Percentiles rank a stretch among this genome's conserved stretches.
Evolutionary conservation across 805 yeast genomes (phyloP).

Genomic region (Candida orba): DNA sequence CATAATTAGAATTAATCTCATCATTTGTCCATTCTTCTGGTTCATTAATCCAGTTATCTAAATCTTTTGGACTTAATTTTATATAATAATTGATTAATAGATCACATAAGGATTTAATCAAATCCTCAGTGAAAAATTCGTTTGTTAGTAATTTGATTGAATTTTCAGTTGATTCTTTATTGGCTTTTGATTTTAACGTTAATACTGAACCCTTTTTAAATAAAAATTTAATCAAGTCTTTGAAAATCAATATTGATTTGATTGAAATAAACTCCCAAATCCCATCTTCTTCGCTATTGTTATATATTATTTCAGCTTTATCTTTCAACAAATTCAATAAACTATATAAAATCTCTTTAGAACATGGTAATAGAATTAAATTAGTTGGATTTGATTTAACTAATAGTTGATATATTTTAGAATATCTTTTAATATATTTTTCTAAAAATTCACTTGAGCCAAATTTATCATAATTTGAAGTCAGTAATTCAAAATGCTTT

Average conservation of each 20-base stretch:
- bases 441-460: constrained; percentile 40
- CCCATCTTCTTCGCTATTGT: constrained; percentile 44
- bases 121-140: constrained; percentile 51
- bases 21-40: constrained; percentile 94
- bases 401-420: constrained; percentile 63
- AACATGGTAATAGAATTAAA: constrained; percentile 60
- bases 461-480: constrained; percentile 45
- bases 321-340: constrained; percentile 53
- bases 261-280: constrained; percentile 75
- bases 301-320: constrained; percentile 60
- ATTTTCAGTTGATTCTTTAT: constrained; percentile 51
- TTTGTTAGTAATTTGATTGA: constrained; percentile 47
- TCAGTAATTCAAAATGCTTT: constrained; percentile 51
- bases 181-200: constrained; percentile 51
- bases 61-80: constrained; percentile 62
- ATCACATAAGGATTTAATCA: constrained; percentile 54
- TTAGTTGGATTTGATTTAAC: constrained; percentile 57
- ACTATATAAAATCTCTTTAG: constrained; percentile 53
- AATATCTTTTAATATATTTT: constrained; percentile 64
- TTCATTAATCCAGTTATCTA: constrained; percentile 75
- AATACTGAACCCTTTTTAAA: constrained; percentile 63
- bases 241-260: constrained; percentile 56
- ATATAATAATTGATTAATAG: constrained; percentile 68
- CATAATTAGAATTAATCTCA: constrained; percentile 71
- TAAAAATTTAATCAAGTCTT: constrained; percentile 53